Evolutionary conservation across 2,329 filamentous ascomycete species (phyloP), one percentile per base, ranked within the genome.

Genomic region (Pezicula carpinea): DNA sequence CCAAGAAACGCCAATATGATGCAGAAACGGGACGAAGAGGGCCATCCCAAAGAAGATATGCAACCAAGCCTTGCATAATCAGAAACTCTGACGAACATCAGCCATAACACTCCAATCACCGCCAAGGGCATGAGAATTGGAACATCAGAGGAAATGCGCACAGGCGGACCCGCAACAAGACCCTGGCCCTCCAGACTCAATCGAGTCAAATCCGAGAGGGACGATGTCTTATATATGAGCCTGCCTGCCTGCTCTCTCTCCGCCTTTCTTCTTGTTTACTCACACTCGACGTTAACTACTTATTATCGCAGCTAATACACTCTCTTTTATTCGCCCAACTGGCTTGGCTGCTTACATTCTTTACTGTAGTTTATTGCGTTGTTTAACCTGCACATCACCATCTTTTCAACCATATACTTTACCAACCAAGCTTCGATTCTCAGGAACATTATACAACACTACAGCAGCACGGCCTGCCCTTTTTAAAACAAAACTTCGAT

Each of bases 321-420:
- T 68, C 66, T 72, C 69, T 64, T 73, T 73, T 63, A 69, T 62
- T 29, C 61, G 57, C 63, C 72, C 71, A 73, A 74, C 73, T 73
- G 73, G 73, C 65, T 75, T 73, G 72, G 73, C 69, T 70, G 68
- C 68, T 66, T 73, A 66, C 71, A 69, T 74, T 75, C 71, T 63
- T 73, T 74, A 69, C 51, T 63, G 59, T 61, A 62, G 58, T 62
- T 59, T 56, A 56, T 57, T 60, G 46, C 50, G 51, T 59, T 58
- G 44, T 59, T 58, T 52, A 56, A 54, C 53, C 60, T 58, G 54
- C 50, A 45, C 53, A 43, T 48, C 32, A 59, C 53, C 55, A 51
- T 63, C 57, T 56, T 52, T 51, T 56, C 38, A 49, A 54, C 50
- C 22, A 32, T 40, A 15, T 19, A 42, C 48, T 54, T 46, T 36